Base-by-base conservation (phyloP, 2,329 filamentous ascomycete species). In the Paraconiothyrium sp. region DNA sequence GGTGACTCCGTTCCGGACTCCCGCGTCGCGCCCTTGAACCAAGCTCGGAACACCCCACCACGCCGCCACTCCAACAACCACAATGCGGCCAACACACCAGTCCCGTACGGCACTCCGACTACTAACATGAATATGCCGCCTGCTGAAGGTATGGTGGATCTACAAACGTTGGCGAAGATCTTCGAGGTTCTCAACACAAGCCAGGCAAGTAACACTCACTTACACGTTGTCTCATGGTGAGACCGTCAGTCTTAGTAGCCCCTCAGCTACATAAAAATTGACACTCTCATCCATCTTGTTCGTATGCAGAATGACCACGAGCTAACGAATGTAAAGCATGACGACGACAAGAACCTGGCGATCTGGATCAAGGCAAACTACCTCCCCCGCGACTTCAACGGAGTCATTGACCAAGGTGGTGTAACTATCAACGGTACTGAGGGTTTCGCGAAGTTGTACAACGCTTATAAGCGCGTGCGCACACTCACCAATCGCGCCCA, bases 401-500 rank as follows among this genome's bases (percentile, higher is more conserved):
- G 43, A 14, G 11, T 32, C 5, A 54, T 37, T 13, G 62, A 64
- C 6, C 39, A 41, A 16, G 47, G 54, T 16, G 60, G 62, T 35
- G 47, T 59, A 8, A 52, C 47, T 0, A 71, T 76, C 22, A 65
- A 67, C 35, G 68, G 65, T 5, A 24, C 62, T 2, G 67, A 73
- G 54, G 69, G 64, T 32, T 74, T 73, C 54, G 43, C 50, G 35
- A 65, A 70, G 22, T 59, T 76, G 3, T 67, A 74, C 34, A 62
- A 61, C n/a, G 74, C 74, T 14, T 76, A 72, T 49, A 68, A 69
- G 46, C 69, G 74, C 37, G 72, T 71, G 24, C 68, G 69, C 14
- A 58, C 61, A 20, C 68, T 76, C 34, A 75, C 73, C 16, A 70
- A 69, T n/a, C 69, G 68, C 51, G 65, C 70, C 30, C 69, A 72